Base-by-base conservation (phyloP, 495 filamentous ascomycete species). In the Peziza echinospora region DNA sequence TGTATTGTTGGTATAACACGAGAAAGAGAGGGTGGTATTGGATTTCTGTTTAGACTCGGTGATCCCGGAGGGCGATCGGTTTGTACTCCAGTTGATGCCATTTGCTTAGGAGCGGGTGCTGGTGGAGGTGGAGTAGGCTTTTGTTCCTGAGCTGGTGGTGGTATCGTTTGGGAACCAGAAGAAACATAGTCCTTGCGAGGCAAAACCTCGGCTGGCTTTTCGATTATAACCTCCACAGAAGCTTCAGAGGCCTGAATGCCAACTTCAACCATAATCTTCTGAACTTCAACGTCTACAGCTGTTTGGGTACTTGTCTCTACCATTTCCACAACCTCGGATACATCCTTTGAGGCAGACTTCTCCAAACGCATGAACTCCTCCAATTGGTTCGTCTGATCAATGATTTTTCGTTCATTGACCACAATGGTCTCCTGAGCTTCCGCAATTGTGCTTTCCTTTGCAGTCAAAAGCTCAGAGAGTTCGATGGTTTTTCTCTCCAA, bases 31-130 rank as follows among this genome's bases (percentile, higher is more conserved):
- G 65, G 56, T 39, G 56, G 54, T 17, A 49, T 56, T 44, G 30
- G 3, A 6, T 11, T 2, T 17, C 30, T 37, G 30, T 37, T 37
- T 3, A 37, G 30, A 13, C 13, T 17, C 0, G 30, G 30, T 37
- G 30, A 17, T 37, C 13, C 1, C 3, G 3, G 19, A 37, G 51
- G 58, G 13, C 61, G 57, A 17, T 78, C 77, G 2, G 86, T 94
- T 60, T 93, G 86, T 0, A 81, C 86, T 4, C 77, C 80, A 2
- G 63, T 59, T 13, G 77, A 72, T 22, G 64, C 57, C 65, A n/a
- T n/a, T n/a, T n/a, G n/a, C 69, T 72, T 51, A 63, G 55, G 17
- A 51, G 44, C 26, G 53, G 47, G n/a, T 19, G 8, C 5, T 21
- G 44, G 49, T 17, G 49, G 51, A 21, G 42, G 21, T 23, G 43